A percentile compares a stretch with the other conserved stretches of the same genome.
Conservation (phyloP, 495 filamentous ascomycete species). For the Choiromyces venosus region DNA sequence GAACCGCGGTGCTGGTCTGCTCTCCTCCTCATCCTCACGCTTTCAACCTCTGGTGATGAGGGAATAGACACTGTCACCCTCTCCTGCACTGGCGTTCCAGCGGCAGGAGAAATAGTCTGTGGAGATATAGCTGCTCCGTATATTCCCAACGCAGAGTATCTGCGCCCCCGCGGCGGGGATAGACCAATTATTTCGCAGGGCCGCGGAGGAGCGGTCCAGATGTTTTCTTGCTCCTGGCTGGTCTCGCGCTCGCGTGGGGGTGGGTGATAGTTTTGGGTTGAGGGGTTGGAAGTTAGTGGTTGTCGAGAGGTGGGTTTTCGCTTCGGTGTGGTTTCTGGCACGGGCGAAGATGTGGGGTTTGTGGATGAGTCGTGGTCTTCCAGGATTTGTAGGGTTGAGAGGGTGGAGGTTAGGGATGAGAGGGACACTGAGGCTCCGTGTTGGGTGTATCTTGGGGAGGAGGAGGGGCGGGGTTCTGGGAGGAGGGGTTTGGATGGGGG, state of each 20-base stretch:
- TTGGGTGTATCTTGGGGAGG: not conserved
- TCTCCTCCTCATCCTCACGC: not conserved
- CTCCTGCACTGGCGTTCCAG: not conserved
- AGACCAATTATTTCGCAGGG: not conserved
- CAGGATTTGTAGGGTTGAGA: not conserved
- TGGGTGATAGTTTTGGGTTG: not conserved
- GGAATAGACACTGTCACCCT: not conserved
- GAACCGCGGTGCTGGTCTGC: not conserved
- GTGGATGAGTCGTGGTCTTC: not conserved
- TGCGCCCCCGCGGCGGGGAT: conserved; percentile 6
- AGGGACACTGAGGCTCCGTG: not conserved
- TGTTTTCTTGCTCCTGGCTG: not conserved
- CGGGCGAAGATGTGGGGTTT: not conserved
- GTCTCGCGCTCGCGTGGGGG: not conserved
- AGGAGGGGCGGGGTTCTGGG: not conserved
- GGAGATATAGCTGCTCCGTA: not conserved
- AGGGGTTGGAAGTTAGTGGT: not conserved
- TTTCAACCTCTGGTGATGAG: not conserved
- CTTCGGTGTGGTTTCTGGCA: not conserved
- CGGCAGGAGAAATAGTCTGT: not conserved
- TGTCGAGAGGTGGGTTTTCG: not conserved
- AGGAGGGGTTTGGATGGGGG: not conserved
- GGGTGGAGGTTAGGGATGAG: not conserved
- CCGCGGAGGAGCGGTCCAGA: not conserved
- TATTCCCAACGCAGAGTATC: conserved; percentile 12